Evolutionary conservation across 768 basidiomycete species (phyloP).

Genomic region (Chiua virens): DNA sequence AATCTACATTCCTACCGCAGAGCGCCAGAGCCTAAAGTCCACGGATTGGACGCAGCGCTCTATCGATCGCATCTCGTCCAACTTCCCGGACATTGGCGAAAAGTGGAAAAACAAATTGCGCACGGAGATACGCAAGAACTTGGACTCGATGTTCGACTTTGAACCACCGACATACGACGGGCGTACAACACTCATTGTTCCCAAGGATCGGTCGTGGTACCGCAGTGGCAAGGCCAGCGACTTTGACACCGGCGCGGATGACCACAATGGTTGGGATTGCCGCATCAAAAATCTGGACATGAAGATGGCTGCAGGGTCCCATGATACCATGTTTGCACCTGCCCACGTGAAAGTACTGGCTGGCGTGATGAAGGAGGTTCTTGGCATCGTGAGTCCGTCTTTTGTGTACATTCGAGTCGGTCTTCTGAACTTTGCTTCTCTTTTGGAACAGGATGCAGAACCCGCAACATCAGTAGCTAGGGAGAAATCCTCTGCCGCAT

Average conservation of each 20-base stretch:
- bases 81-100: slow-evolving; percentile 34
- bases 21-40: slow-evolving; percentile 30
- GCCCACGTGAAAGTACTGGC: slow-evolving; percentile 32
- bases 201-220: slow-evolving; percentile 34
- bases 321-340: slow-evolving; percentile 35
- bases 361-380: slow-evolving; percentile 19
- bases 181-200: slow-evolving; percentile 26
- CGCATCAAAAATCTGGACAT: slow-evolving; percentile 27
- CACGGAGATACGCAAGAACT: slow-evolving; percentile 31
- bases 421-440: not conserved
- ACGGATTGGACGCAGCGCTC: slow-evolving; percentile 32
- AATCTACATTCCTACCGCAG: slow-evolving; percentile 27
- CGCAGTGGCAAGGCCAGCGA: slow-evolving; percentile 28
- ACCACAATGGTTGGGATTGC: slow-evolving; percentile 32
- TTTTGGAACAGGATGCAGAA: not conserved
- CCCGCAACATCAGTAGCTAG: not conserved
- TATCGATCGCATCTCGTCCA: slow-evolving; percentile 30
- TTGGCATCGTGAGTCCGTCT: slow-evolving; percentile 12
- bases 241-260: slow-evolving; percentile 31
- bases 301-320: slow-evolving; percentile 26
- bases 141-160: slow-evolving; percentile 34
- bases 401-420: not conserved
- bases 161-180: slow-evolving; percentile 27
- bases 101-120: slow-evolving; percentile 31
- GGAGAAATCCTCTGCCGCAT: slow-evolving; percentile 1